These are phyloP conservation scores for Cutaneotrichosporon mucoides DNA, from an alignment of 1,284 basidiomycete genomes.

Conservation along the genomic window DNA sequence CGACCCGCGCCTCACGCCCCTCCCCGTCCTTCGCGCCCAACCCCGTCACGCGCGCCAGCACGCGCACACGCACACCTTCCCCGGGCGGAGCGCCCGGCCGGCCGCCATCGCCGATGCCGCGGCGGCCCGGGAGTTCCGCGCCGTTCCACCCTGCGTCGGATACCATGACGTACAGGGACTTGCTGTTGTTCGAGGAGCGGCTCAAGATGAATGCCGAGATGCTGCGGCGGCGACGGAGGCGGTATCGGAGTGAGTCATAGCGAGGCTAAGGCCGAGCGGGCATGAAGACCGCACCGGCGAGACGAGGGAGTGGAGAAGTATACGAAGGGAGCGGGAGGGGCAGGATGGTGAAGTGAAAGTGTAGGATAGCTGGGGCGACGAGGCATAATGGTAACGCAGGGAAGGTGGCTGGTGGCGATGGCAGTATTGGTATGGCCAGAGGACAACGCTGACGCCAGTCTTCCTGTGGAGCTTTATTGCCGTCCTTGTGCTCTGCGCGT, in stretches of 20 bases:
- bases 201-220: constrained; percentile 86
- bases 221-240: constrained; percentile 71
- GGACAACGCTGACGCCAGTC: constrained; percentile 21
- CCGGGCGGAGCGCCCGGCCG: neutral
- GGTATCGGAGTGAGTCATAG: constrained; percentile 73
- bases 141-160: constrained; percentile 64
- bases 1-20: neutral
- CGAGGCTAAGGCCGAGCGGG: neutral
- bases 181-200: constrained; percentile 91
- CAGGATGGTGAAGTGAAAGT: no score
- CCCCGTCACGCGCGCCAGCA: neutral
- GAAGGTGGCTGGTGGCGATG: no score
- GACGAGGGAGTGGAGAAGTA: no score
- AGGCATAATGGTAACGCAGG: no score
- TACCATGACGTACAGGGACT: constrained; percentile 74
- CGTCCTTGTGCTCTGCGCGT: constrained; percentile 27
- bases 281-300: neutral
- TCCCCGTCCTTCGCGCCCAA: neutral
- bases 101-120: neutral
- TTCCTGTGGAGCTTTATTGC: constrained; percentile 40
- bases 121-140: constrained; percentile 4
- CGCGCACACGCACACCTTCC: neutral
- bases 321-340: no score
- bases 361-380: no score
- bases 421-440: no score